Evolutionary conservation across 371 early-diverging fungal species (phyloP), one percentile per base, ranked within the genome.

Genomic region (Capillidium heterosporum): DNA sequence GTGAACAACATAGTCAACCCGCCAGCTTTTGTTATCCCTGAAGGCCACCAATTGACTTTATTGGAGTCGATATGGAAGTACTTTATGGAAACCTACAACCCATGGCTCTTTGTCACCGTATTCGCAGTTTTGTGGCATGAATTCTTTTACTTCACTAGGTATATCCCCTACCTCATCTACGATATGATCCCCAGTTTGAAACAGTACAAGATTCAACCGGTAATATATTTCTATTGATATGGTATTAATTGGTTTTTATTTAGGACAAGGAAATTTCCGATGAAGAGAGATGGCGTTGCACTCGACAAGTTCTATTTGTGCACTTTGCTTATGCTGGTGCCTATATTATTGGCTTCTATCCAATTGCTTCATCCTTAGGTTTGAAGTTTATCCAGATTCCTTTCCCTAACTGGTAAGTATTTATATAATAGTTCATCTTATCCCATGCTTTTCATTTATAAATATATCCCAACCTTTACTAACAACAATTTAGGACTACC

Each of bases 241-340:
- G 26, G 4, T n/a, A 29, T 3, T 32, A 41, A 41, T 43, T 53
- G 39, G 13, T 35, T 35, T 7, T 35, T 55, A 35, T 57, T 57
- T 70, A 80, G 72, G 76, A 74, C 51, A 85, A 86, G 68, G 69
- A 67, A 27, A 80, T 83, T 60, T 80, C 84, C 0, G 52, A 63
- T 23, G 74, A 63, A 46, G 75, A 81, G 60, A 76, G 81, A 63
- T 83, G 83, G 81, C 84, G 78, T 58, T 89, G 89, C 60, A 67
- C 82, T 32, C 67, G 67, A 29, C 69, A 74, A 57, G 84, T 91
- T 13, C 63, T 92, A 24, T 68, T 77, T 56, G 68, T 68, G 48
- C 91, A 92, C 58, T 77, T 86, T 63, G 31, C 78, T 28, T 75
- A 84, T 59, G 86, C 89, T 70, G 76, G 84, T 27, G 93, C 93